phyloP scores from a whole-genome alignment of 495 filamentous ascomycete species.

The Cercophora scortea region DNA sequence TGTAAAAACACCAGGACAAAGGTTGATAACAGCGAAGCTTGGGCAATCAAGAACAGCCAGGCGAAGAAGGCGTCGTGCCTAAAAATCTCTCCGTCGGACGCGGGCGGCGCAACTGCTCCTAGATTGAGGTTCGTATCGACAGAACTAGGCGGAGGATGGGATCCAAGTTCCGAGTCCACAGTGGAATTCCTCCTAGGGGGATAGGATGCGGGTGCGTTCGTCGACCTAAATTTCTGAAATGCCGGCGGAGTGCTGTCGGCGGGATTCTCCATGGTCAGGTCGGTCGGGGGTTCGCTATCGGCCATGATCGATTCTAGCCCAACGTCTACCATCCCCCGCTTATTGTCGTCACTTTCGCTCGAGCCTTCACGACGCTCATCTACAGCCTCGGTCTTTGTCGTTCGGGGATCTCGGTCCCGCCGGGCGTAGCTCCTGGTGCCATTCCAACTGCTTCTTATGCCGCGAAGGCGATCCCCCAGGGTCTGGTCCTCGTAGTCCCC shows the following conservation, averaged over 20 bases:
- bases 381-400: conserved; percentile 39
- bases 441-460: conserved; percentile 56
- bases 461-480: conserved; percentile 35
- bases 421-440: conserved; percentile 35
- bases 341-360: conserved; percentile 47
- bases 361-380: conserved; percentile 19
- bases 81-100: conserved; percentile 39
- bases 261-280: conserved; percentile 47
- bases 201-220: conserved; percentile 14
- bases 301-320: conserved; percentile 63
- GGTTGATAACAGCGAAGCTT: conserved; percentile 76
- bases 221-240: conserved; percentile 68
- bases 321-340: conserved; percentile 76
- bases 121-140: conserved; percentile 13
- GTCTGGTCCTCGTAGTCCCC: conserved; percentile 40
- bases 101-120: conserved; percentile 10
- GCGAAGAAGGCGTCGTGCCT: conserved; percentile 84
- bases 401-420: conserved; percentile 12
- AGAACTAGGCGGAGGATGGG: conserved; percentile 13
- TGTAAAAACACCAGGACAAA: conserved; percentile 85
- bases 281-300: conserved; percentile 51
- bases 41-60: conserved; percentile 77
- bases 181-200: conserved; percentile 16
- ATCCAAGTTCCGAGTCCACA: conserved; percentile 20
- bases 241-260: conserved; percentile 65